Base-by-base conservation (phyloP, 129 eudicot species). In the Escallonia herrerae region DNA sequence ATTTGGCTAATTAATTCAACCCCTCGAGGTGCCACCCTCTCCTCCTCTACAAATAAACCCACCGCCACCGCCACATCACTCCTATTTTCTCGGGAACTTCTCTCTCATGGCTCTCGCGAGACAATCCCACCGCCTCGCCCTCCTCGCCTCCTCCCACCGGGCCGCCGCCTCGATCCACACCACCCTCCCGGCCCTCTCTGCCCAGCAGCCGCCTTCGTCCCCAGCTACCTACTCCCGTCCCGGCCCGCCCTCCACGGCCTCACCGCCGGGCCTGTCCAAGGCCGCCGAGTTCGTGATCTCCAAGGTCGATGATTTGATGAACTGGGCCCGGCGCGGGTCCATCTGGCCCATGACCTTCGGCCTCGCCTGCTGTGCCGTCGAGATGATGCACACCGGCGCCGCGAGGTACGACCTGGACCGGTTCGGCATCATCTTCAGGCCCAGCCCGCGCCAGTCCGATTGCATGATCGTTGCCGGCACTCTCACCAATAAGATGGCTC, bases 311-410 rank as follows among this genome's bases (percentile, higher is more conserved):
- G 96, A 88, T 70, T 87, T 93, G 66, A 85, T 93, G 95, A 93
- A 93, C 56, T 93, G 89, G 90, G 98, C 95, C 12, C 91, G 98
- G 5, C 89, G 89, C 8, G 96, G 98, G 44, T 93, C 98, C 41
- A 83, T 93, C 66, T 93, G 98, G 98, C 98, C 98, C 73, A 88
- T 93, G 98, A 93, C 98, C 2, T 93, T 93, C 38, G 98, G 98
- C 3, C 79, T 93, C 5, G 98, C 98, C 2, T 93, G 98, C 55
- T 93, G 98, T 56, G 98, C 98, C 33, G 98, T 93, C 2, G 98
- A 93, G 56, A 93, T 93, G 98, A 93, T 93, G 98, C 98, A 93
- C 57, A 88, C 98, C 1, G 98, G 98, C 5, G 98, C 98, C 6
- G 89, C 98, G 4, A 76, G 98, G 1, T 93, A 93, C 56, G 98